Evolutionary conservation across 768 basidiomycete genomes (phyloP).

Genomic region (Suillus ampliporus): DNA sequence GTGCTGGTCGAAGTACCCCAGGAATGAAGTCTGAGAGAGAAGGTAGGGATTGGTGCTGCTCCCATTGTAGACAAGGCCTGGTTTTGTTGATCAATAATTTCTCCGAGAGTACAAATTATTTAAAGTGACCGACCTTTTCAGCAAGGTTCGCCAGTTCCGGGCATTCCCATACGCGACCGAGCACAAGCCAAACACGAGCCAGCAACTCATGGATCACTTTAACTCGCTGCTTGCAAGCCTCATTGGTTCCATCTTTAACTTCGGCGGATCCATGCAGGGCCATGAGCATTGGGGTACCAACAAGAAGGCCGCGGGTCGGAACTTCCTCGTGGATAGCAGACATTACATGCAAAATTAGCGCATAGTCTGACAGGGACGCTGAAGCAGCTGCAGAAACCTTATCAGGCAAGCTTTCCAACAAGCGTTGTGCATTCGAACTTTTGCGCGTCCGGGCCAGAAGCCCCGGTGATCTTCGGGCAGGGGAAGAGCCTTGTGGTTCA

Average conservation of each 20-base stretch:
- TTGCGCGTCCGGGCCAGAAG: conserved; percentile 61
- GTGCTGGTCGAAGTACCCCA: conserved; percentile 50
- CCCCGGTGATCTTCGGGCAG: conserved; percentile 53
- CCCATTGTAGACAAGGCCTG: conserved; percentile 55
- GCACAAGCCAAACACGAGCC: conserved; percentile 64
- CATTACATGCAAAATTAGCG: conserved; percentile 71
- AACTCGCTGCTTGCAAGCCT: conserved; percentile 48
- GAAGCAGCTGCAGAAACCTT: conserved; percentile 48
- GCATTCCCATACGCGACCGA: conserved; percentile 77
- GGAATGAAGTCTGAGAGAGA: conserved; percentile 39
- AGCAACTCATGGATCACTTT: conserved; percentile 67
- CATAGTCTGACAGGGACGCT: conserved; percentile 77
- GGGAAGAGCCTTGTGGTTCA: conserved; percentile 35
- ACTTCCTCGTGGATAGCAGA: conserved; percentile 69
- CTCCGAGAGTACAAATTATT: conserved; percentile 9
- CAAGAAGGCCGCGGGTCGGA: conserved; percentile 76
- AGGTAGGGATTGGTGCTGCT: conserved; percentile 44
- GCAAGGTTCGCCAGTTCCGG: conserved; percentile 56
- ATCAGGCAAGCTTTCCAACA: conserved; percentile 55
- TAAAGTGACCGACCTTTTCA: conserved; percentile 52
- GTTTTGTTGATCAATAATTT: conserved; percentile 15
- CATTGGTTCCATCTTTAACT: conserved; percentile 46
- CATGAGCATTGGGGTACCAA: conserved; percentile 87
- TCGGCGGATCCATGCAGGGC: conserved; percentile 64
- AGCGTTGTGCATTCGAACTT: conserved; percentile 55